Percentiles rank a stretch among this genome's conserved stretches.
Conservation (phyloP, 1,139 yeast species). For the Petasospora fabianii region DNA sequence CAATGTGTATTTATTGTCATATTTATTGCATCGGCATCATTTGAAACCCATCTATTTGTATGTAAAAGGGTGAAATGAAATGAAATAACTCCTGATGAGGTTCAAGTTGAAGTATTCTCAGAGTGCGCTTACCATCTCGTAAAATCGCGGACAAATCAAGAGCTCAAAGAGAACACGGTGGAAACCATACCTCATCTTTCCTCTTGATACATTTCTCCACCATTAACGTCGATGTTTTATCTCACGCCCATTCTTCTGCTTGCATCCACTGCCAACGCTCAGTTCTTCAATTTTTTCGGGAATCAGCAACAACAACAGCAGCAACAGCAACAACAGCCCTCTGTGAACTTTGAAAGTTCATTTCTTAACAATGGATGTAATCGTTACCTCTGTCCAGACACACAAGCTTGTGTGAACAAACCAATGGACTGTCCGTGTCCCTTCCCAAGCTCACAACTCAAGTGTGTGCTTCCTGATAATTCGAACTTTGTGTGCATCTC, state of each 20-base stretch:
- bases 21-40: too few relatives aligned
- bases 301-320: conserved; percentile 31
- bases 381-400: conserved; percentile 78
- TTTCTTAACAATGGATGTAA: conserved; percentile 47
- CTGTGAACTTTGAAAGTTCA: conserved; percentile 35
- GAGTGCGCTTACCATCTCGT: background rate
- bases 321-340: conserved; percentile 30
- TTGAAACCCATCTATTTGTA: too few relatives aligned
- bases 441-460: conserved; percentile 77
- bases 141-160: too few relatives aligned
- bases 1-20: too few relatives aligned
- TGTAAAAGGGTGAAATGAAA: too few relatives aligned
- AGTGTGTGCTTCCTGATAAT: conserved; percentile 71
- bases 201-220: too few relatives aligned
- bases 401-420: conserved; percentile 66
- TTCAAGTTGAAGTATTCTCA: too few relatives aligned
- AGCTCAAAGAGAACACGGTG: conserved; percentile 5
- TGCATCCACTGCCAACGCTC: conserved; percentile 17
- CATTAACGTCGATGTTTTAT: background rate
- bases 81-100: too few relatives aligned
- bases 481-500: conserved; percentile 72
- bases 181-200: too few relatives aligned
- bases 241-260: background rate
- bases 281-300: conserved; percentile 29
- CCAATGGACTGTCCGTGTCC: conserved; percentile 87